Base-by-base conservation (phyloP, 306 rosid genomes). In the Trichosanthes cucumerina region DNA sequence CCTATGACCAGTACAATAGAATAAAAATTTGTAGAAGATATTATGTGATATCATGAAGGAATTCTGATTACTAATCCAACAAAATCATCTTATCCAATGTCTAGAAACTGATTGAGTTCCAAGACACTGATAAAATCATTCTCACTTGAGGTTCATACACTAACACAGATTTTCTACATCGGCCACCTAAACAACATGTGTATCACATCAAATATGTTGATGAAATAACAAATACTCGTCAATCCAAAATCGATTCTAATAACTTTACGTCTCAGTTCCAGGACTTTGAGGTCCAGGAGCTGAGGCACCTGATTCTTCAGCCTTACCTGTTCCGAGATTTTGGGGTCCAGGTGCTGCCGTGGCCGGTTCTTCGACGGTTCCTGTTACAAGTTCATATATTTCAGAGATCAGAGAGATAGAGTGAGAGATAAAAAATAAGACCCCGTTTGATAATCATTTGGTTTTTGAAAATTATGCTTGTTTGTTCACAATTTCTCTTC, bases 221-320 rank as follows among this genome's bases (percentile, higher is more conserved):
- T 71, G 57, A 71, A 46, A 46, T 46, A 26, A 73, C 60, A 74
- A 74, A 19, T 50, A 9, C 33, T 12, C 18, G 2, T 33, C 10
- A 1, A 50, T 74, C 33, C 46, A 74, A 31, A 52, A 74, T 50
- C 7, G 47, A 31, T 50, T 6, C 43, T 9, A 74, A 50, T 52
- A 74, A 50, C 62, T 73, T 52, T 31, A 63, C 9, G 54, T 26
- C 78, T 78, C 92, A 72, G 77, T 84, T 88, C 80, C 83, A 50
- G 68, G 23, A 23, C 52, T 72, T 46, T 72, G 77, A 33, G 66
- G 34, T 12, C 49, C 24, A 0, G 60, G 31, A 15, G 24, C 58
- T 13, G 69, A 54, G 68, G 38, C 34, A 46, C 86, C 78, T 9
- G 86, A 62, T 86, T 91, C 98, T 77, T 79, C 83, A 47, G 33